Evolutionary conservation across 73 alveolate genomes (phyloP), one percentile per base, ranked within the genome.

Genomic region (Breviolum minutum): DNA sequence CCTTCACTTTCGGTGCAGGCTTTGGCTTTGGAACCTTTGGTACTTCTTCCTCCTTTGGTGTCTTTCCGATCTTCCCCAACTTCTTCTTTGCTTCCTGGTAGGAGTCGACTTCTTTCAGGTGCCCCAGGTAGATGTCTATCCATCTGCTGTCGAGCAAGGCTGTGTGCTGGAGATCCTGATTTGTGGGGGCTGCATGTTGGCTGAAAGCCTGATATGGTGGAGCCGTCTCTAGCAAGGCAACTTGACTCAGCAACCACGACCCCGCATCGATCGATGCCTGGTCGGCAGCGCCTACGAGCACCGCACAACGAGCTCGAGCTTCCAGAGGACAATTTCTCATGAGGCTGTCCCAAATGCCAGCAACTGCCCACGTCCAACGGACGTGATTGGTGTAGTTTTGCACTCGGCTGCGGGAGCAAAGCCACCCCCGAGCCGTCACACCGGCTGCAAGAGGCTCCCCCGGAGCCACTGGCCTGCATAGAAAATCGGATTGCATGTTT

Each of bases 191-290:
- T n/a, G 54, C 22, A 24, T 79, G 87, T 11, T 17, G 7, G 87
- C 22, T 9, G 71, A 84, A 84, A 22, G 66, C n/a, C 24, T 54
- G 77, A 62, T 29, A 61, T 4, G 93, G 93, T 7, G 77, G 76
- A 22, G 93, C 73, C 2, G 76, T 20, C 26, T 84, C 93, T 26
- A 84, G 76, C 61, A 84, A 61, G 14, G 61, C 48, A 8, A n/a
- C 24, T 4, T 84, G 9, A 20, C 63, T 61, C 24, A 84, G 76
- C 6, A 84, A 19, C 93, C 93, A 84, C n/a, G 62, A 17, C 13
- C 93, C 93, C 8, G 77, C 93, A 61, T 84, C 93, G 66, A 80
- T 80, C 6, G 69, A n/a, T 8, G 89, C 64, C 68, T 80, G 89
- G 69, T 80, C 89, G 7, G 89, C 64, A 32, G 89, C 89, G 4